Base-by-base conservation (phyloP, 352 stramenopile species). In the Globisporangium ultimum region DNA sequence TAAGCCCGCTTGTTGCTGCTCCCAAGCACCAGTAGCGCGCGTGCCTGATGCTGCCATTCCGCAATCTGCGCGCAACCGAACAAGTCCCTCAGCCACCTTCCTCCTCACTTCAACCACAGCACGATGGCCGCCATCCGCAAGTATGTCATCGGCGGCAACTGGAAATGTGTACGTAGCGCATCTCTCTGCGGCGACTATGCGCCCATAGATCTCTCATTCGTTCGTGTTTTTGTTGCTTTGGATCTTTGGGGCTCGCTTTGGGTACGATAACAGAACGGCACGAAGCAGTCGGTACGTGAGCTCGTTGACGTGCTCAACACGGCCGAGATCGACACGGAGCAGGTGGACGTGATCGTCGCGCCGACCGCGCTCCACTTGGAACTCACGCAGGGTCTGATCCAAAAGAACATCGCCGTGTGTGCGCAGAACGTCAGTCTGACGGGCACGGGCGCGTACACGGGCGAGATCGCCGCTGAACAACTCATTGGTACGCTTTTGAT, bases 381-480 rank as follows among this genome's bases (percentile, higher is more conserved):
- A 28, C 66, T 76, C 51, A 70, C 76, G 32, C 59, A 85, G 32
- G 22, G 63, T 49, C 61, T 75, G 10, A 43, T 92, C 12, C 73
- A 89, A 45, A 74, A 74, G 50, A 83, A 84, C 59, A 81, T 93
- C 48, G 59, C 58, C 12, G 76, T 93, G 13, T 74, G 76, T 43
- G 77, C 72, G 18, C 81, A 95, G 63, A 87, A 92, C 60, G 69
- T 79, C 48, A 89, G 80, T 61, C 59, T 76, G 50, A 88, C 96
- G 70, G 73, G 78, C n/a, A 80, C 78, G 15, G 94, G 94, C 61
- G 94, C 94, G 11, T 98, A 88, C 83, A 98, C 94, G 47, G 94
- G 92, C 53, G 89, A 85, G 48, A 86, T 97, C 50, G 88, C 88
- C 8, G 79, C 88, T 22, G 77, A 90, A 61, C 88, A 98, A 81